Base-by-base conservation (phyloP, 2,329 filamentous ascomycete species). In the Mariannaea sp. region DNA sequence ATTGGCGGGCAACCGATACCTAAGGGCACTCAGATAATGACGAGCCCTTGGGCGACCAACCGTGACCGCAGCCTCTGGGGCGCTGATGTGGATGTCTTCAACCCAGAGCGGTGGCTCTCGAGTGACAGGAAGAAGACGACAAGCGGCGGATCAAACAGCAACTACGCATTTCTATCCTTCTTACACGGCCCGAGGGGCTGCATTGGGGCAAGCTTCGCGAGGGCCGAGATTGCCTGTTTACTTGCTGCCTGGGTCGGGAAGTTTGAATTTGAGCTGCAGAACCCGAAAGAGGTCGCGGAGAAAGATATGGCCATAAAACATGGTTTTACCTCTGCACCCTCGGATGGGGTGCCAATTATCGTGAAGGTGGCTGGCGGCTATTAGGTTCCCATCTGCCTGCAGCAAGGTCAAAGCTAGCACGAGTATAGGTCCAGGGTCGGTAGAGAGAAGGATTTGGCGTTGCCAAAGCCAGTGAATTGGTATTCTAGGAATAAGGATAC, bases 141-240 rank as follows among this genome's bases (percentile, higher is more conserved):
- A 8, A 24, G 22, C 22, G 36, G 36, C 8, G 36, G 89, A 7
- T 87, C 90, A 1, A 76, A 79, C 10, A 89, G 81, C 60, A 93
- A 93, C 71, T 96, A 88, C 68, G 82, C 86, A 1, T 86, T 88
- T 64, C 69, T 93, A 72, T 92, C 90, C 0, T 96, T 96, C 73
- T 70, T 96, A 52, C 90, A 96, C 68, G 92, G 92, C 0, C 90
- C 91, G 2, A 77, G 92, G 47, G 89, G 87, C 66, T 96, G 92
- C 68, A 96, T 96, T 61, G 92, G 92, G 0, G 81, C 86, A 70
- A 78, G 79, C 2, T 96, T 96, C 73, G 89, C 92, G 0, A 87
- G 85, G 68, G 84, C 87, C 1, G 93, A 97, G 76, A 89, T 96
- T 71, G 90, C 90, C 7, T 93, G 88, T 67, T 74, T 97, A 57